These are phyloP conservation scores for Ceratobasidium sp. DNA, from an alignment of 1,284 basidiomycete genomes.

Conservation along the genomic window DNA sequence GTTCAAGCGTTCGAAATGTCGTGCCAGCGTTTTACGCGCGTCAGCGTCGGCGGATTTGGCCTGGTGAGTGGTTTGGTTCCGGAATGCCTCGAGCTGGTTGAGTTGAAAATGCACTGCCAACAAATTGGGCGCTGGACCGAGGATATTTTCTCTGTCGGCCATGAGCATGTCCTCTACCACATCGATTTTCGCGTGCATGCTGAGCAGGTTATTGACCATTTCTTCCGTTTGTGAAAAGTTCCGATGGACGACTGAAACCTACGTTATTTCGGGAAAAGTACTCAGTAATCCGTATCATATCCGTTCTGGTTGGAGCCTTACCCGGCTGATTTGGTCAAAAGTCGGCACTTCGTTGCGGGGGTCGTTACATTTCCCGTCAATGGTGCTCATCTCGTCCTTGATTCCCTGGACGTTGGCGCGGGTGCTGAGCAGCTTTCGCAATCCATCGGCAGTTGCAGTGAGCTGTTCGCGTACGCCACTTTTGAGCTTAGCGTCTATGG, in stretches of 20 bases:
- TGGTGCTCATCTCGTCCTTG: slow-evolving; percentile 89
- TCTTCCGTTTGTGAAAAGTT: slow-evolving; percentile 95
- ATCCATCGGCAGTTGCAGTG: slow-evolving; percentile 86
- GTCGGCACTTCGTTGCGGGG: slow-evolving; percentile 75
- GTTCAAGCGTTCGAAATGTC: slow-evolving; percentile 90
- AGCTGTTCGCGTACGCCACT: slow-evolving; percentile 94
- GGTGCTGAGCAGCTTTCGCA: slow-evolving; percentile 84
- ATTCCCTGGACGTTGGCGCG: slow-evolving; percentile 83
- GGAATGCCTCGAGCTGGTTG: slow-evolving; percentile 86
- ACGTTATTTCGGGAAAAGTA: background rate
- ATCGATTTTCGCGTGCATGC: slow-evolving; percentile 86
- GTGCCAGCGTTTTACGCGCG: slow-evolving; percentile 70
- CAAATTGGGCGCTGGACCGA: slow-evolving; percentile 86
- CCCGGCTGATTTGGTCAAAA: slow-evolving; percentile 92
- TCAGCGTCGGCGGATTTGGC: slow-evolving; percentile 82
- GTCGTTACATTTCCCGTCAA: slow-evolving; percentile 81
- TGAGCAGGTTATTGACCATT: slow-evolving; percentile 90
- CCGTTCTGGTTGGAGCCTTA: slow-evolving; percentile 54
- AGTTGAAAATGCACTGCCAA: slow-evolving; percentile 91
- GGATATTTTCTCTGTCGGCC: slow-evolving; percentile 72
- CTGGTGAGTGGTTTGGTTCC: slow-evolving; percentile 91
- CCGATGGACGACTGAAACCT: slow-evolving; percentile 95
- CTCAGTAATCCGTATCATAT: slow-evolving; percentile 1
- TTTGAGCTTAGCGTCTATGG: slow-evolving; percentile 92
- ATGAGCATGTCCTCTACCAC: slow-evolving; percentile 79